Evolutionary conservation across 257 asterid species (phyloP).

Genomic region (Henckelia pumila): DNA sequence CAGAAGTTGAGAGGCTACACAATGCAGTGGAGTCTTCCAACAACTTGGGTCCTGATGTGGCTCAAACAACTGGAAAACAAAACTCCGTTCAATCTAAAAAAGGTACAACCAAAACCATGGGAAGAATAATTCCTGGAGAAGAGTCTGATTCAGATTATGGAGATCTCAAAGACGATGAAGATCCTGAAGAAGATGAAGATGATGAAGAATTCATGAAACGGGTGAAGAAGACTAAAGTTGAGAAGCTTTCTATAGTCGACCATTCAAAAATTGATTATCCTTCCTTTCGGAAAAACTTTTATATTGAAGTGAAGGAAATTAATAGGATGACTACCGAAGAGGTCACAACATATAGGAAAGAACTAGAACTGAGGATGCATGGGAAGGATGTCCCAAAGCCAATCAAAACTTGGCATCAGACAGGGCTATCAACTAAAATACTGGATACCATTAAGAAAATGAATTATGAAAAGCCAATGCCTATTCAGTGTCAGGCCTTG

Average conservation of each 20-base stretch:
- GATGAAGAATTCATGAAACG: slow-evolving; percentile 84
- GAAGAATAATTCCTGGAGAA: slow-evolving; percentile 82
- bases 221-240: slow-evolving; percentile 87
- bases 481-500: slow-evolving; percentile 86
- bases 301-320: slow-evolving; percentile 76
- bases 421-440: slow-evolving; percentile 78
- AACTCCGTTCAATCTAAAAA: slow-evolving; percentile 35
- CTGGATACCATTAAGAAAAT: slow-evolving; percentile 70
- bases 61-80: slow-evolving; percentile 39
- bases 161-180: slow-evolving; percentile 53
- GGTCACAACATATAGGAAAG: slow-evolving; percentile 65
- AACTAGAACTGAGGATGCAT: slow-evolving; percentile 75
- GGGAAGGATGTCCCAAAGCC: slow-evolving; percentile 96
- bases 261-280: slow-evolving; percentile 79
- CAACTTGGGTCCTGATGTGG: slow-evolving; percentile 37
- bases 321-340: slow-evolving; percentile 75
- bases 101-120: slow-evolving; percentile 47
- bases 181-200: slow-evolving; percentile 72
- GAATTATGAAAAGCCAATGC: slow-evolving; percentile 73
- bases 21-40: slow-evolving; percentile 32
- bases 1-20: slow-evolving; percentile 79
- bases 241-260: slow-evolving; percentile 79
- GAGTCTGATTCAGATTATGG: slow-evolving; percentile 73
- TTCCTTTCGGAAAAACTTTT: slow-evolving; percentile 72
- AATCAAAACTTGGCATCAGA: slow-evolving; percentile 81